Base-by-base conservation (phyloP, 1,284 basidiomycete genomes). In the Spongispora temasekensis region DNA sequence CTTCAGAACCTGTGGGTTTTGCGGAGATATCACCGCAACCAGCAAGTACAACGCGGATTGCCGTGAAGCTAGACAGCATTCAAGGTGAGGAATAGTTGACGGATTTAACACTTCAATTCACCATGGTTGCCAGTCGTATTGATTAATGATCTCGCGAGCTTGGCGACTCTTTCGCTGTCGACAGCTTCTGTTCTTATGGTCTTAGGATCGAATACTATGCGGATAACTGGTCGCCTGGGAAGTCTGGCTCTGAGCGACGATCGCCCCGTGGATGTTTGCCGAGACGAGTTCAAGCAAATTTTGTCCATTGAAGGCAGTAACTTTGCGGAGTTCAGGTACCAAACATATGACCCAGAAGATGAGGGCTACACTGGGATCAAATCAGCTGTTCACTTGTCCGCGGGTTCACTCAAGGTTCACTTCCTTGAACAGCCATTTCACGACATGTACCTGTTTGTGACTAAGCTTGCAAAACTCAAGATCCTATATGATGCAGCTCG, bases 401-500 rank as follows among this genome's bases (percentile, higher is more conserved):
- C 94, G n/a, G 97, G 94, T 5, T 98, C 97, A 2, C 82, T 99
- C 71, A 94, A 91, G 68, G 81, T 98, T 65, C 90, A 94, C 62
- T 95, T 95, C 75, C 82, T 97, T 61, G 93, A 97, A 71, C 83
- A 90, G 64, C 93, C 96, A 9, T 81, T 98, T 27, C 93, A 89
- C 57, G 89, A 92, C 67, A 86, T 99, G 34, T 93, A 94, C 68
- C 75, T 88, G 25, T 99, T 97, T 78, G 78, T 95, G 58, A 80
- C 87, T 67, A 94, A 96, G 74, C 89, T 99, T 57, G 94, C 95
- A 2, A 90, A 88, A 65, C 85, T 98, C 68, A 97, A 97, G 77
- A 93, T 92, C 2, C 78, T 99, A 9, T 99, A 99, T 70, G 97
- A 99, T 75, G 89, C 95, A n/a, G 94, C 97, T 9, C 93, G 94